Evolutionary conservation across 2,329 filamentous ascomycete species (phyloP).

Genomic region (Trichoderma simmonsii): DNA sequence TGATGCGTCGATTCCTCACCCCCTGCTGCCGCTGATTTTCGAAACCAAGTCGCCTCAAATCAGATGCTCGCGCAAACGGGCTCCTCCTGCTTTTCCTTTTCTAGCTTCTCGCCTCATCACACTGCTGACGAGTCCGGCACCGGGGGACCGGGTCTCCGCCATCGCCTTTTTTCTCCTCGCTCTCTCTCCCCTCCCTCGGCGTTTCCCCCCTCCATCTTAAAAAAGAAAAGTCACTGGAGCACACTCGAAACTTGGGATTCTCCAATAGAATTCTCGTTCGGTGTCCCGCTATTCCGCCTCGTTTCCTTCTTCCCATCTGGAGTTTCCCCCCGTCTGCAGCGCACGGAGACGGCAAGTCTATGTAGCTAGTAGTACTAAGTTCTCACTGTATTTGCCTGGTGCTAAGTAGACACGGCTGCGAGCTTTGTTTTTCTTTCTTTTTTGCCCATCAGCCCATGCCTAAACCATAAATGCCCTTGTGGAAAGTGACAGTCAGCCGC

Average conservation of each 20-base stretch:
- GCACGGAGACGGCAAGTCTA: background rate
- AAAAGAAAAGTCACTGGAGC: background rate
- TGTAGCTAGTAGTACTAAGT: background rate
- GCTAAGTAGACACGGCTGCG: background rate
- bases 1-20: background rate
- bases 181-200: too few species aligned
- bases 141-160: background rate
- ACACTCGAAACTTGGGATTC: background rate
- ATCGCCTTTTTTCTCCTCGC: background rate
- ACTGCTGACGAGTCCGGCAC: background rate
- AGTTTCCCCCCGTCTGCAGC: background rate
- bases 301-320: background rate
- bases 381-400: background rate
- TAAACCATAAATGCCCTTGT: background rate
- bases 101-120: background rate
- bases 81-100: background rate
- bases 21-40: background rate
- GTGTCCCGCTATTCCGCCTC: constrained; percentile 4
- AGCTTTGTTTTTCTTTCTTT: background rate
- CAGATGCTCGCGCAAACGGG: background rate
- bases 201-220: background rate
- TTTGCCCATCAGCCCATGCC: background rate
- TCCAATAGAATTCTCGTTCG: background rate
- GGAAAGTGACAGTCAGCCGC: background rate
- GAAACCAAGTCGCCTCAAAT: background rate